Evolutionary conservation across 2,329 filamentous ascomycete genomes (phyloP).

Genomic region (Thelonectria blattea): DNA sequence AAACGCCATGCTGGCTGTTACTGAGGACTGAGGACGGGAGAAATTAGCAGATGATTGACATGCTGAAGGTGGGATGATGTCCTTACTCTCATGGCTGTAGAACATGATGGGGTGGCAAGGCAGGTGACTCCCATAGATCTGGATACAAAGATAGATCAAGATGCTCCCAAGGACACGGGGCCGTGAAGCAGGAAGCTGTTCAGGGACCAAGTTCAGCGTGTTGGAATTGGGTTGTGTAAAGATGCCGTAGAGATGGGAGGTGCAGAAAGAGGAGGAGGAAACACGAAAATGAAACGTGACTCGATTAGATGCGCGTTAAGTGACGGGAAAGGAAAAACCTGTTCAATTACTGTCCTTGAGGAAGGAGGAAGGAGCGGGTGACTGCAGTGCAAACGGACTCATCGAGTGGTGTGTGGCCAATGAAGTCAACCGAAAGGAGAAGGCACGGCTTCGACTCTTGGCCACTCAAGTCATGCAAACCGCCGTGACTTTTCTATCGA

Average conservation of each 20-base stretch:
- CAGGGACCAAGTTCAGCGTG: not conserved
- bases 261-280: slow-evolving; percentile 1
- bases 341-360: not conserved
- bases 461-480: not conserved
- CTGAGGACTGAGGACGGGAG: slow-evolving; percentile 70
- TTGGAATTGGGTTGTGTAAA: not conserved
- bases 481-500: not conserved
- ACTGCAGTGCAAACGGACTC: not conserved
- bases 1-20: slow-evolving; percentile 86
- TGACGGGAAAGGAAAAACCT: slow-evolving; percentile 1
- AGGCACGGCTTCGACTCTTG: not conserved
- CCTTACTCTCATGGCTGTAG: slow-evolving; percentile 90
- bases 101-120: slow-evolving; percentile 68
- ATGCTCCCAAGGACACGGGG: not conserved
- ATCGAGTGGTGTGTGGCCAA: not conserved
- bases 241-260: not conserved
- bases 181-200: not conserved
- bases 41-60: slow-evolving; percentile 33
- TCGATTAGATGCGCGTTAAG: slow-evolving; percentile 13
- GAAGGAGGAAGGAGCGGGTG: not conserved
- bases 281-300: slow-evolving; percentile 12
- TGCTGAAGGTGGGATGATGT: not conserved
- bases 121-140: not conserved
- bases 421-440: not conserved
- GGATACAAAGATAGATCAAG: not conserved